These are phyloP conservation scores for Filosporella fistucella DNA, from an alignment of 495 filamentous ascomycete species.

Conservation along the genomic window DNA sequence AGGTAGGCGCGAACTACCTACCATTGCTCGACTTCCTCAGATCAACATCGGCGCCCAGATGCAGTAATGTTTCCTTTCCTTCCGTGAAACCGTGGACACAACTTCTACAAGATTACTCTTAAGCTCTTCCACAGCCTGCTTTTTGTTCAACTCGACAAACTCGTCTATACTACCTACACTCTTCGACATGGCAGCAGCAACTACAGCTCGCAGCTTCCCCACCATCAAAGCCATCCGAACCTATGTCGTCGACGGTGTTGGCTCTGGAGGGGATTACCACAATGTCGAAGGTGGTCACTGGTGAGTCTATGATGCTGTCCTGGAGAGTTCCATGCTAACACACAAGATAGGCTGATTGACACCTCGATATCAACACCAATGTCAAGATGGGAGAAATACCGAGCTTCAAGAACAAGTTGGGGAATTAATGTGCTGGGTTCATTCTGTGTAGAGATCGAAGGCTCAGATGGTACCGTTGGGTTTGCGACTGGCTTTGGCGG, in stretches of 20 bases:
- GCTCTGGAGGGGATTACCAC: slow-evolving; percentile 87
- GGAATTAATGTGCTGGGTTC: slow-evolving; percentile 93
- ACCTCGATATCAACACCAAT: slow-evolving; percentile 88
- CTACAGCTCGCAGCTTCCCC: slow-evolving; percentile 46
- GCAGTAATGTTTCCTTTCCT: no score
- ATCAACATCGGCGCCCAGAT: no score
- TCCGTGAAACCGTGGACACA: no score
- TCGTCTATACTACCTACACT: no score
- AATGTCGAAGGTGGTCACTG: slow-evolving; percentile 92
- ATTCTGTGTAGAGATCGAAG: slow-evolving; percentile 89
- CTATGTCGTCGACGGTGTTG: slow-evolving; percentile 79
- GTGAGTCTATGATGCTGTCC: no score
- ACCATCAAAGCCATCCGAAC: slow-evolving; percentile 77
- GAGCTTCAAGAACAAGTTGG: slow-evolving; percentile 84
- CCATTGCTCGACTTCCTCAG: not conserved
- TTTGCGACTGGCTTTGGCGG: slow-evolving; percentile 93
- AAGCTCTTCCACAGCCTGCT: no score
- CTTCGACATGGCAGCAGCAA: slow-evolving; percentile 34
- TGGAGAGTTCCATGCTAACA: no score
- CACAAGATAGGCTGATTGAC: slow-evolving; percentile 76
- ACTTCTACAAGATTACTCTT: no score
- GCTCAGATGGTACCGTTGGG: slow-evolving; percentile 81
- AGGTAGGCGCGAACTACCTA: not conserved
- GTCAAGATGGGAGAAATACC: slow-evolving; percentile 82
- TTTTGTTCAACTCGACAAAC: no score